A percentile compares a stretch with the other conserved stretches of the same genome.
Conservation (phyloP, 2,329 filamentous ascomycete genomes). For the Capronia americana region DNA sequence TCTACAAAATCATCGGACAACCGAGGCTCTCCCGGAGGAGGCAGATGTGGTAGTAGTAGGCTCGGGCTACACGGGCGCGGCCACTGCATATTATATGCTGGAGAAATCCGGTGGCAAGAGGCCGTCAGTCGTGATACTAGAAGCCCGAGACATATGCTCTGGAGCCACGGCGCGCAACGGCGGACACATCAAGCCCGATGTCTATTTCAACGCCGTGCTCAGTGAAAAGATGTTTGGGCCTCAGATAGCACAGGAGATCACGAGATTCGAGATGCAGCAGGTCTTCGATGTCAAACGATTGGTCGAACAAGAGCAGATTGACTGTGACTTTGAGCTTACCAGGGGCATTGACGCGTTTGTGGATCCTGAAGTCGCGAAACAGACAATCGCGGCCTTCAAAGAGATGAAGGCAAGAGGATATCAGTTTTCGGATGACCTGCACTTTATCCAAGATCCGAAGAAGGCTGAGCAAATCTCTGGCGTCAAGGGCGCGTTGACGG, state of each 20-base stretch:
- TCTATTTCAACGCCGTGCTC: constrained; percentile 48
- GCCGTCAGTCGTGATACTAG: constrained; percentile 49
- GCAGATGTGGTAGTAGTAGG: constrained; percentile 58
- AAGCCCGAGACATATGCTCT: constrained; percentile 51
- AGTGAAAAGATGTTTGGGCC: constrained; percentile 45
- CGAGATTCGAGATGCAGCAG: constrained; percentile 50
- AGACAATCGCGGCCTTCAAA: constrained; percentile 43
- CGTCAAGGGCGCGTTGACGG: constrained; percentile 47
- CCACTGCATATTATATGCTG: constrained; percentile 53
- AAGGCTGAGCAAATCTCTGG: constrained; percentile 42
- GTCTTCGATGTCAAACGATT: constrained; percentile 49
- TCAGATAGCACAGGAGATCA: constrained; percentile 48
- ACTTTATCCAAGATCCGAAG: constrained; percentile 34
- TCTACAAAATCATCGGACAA: constrained; percentile 30
- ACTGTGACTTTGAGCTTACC: constrained; percentile 52
- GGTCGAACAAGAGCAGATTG: constrained; percentile 50
- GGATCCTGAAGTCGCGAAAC: constrained; percentile 42
- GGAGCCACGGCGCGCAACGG: constrained; percentile 56
- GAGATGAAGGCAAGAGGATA: constrained; percentile 41
- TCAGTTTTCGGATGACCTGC: constrained; percentile 42
- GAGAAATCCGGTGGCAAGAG: constrained; percentile 35
- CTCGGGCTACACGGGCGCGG: constrained; percentile 55
- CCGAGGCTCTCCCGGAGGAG: constrained; percentile 45
- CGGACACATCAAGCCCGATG: constrained; percentile 53
- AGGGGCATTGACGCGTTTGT: constrained; percentile 50